Evolutionary conservation across 768 basidiomycete genomes (phyloP).

Genomic region (Porpolomopsis calyptriformis): DNA sequence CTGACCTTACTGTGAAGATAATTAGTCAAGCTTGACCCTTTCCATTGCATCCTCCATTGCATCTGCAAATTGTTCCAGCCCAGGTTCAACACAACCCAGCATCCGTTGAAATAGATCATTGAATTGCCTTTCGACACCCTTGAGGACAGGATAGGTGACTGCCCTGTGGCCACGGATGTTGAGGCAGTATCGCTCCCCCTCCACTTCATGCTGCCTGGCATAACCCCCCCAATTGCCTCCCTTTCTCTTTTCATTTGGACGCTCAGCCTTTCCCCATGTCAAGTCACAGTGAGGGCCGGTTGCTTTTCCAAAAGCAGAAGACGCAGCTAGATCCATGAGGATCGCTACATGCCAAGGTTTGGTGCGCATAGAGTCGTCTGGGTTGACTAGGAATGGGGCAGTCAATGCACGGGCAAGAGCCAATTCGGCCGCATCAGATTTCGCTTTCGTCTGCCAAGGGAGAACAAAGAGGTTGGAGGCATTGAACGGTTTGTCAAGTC

Average conservation of each 20-base stretch:
- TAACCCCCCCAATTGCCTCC: neutral
- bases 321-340: constrained; percentile 6
- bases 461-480: neutral
- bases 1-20: too few relatives aligned
- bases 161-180: neutral
- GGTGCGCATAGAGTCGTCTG: neutral
- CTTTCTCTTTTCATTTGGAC: constrained; percentile 1
- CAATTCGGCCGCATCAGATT: neutral
- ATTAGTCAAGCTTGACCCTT: neutral
- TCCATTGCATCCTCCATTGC: neutral
- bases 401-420: neutral
- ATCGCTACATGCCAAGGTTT: constrained; percentile 3
- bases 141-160: neutral
- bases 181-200: neutral
- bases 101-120: neutral
- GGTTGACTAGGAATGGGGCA: constrained; percentile 1
- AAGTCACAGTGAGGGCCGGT: neutral
- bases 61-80: neutral
- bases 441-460: constrained; percentile 1
- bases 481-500: constrained; percentile 5
- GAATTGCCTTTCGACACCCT: neutral
- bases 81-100: neutral
- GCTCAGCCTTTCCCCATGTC: neutral
- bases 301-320: neutral
- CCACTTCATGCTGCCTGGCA: neutral